phyloP scores from a whole-genome alignment of 306 rosid species.

The Calophaca sinica region DNA sequence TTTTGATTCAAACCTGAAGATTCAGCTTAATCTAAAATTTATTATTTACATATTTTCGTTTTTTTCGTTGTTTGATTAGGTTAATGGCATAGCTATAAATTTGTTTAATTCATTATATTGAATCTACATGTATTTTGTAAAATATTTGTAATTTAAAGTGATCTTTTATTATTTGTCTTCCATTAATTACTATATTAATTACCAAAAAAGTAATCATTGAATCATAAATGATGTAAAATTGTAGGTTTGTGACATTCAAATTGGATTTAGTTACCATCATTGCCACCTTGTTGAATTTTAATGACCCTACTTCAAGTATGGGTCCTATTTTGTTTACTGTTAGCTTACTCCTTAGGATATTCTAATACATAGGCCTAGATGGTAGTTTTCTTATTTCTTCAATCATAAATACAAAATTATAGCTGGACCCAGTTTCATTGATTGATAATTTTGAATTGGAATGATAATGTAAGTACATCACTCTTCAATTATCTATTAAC shows the following conservation, averaged over 20 bases:
- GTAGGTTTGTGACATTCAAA: slow-evolving; percentile 4
- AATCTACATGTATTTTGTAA: neutral
- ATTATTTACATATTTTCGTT: neutral
- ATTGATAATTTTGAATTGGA: slow-evolving; percentile 8
- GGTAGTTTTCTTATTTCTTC: slow-evolving; percentile 11
- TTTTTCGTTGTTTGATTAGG: neutral
- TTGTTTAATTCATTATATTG: neutral
- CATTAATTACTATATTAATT: neutral
- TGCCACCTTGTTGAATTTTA: neutral
- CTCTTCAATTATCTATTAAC: slow-evolving; percentile 9
- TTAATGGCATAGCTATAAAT: neutral
- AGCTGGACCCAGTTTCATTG: neutral
- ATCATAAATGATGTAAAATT: slow-evolving; percentile 5
- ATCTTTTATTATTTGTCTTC: neutral
- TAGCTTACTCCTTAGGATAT: too few relatives aligned
- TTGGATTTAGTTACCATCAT: slow-evolving; percentile 2
- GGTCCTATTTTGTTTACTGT: neutral
- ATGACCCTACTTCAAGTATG: neutral
- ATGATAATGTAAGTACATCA: neutral
- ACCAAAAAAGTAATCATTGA: neutral
- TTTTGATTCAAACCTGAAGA: slow-evolving; percentile 14
- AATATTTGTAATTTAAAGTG: neutral
- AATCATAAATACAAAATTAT: neutral
- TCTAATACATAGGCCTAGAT: neutral
- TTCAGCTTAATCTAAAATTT: neutral